Conservation (phyloP, 257 asterid genomes). For the Salvia splendens region DNA sequence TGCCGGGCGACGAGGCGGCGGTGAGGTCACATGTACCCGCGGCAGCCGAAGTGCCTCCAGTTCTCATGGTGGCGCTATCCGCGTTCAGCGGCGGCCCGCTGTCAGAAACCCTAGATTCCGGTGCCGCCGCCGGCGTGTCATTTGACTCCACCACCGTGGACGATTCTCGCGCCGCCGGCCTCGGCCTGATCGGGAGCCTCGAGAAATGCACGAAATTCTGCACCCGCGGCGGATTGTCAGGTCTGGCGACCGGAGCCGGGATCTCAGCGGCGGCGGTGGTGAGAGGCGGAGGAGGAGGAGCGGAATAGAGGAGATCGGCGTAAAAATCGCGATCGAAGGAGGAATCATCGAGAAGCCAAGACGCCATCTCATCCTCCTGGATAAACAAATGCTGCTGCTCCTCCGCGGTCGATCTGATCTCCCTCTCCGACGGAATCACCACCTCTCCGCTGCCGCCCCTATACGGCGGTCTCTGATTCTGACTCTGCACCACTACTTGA, state of each 20-base stretch:
- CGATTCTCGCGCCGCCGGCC: conserved; percentile 41
- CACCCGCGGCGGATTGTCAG: conserved; percentile 31
- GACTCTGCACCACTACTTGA: conserved; percentile 62
- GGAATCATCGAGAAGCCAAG: conserved; percentile 80
- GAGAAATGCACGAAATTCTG: conserved; percentile 61
- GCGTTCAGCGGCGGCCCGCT: conserved; percentile 34
- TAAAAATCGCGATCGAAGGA: conserved; percentile 69
- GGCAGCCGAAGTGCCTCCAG: conserved; percentile 30
- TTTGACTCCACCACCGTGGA: conserved; percentile 56
- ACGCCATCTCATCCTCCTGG: conserved; percentile 89
- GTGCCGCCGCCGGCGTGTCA: conserved; percentile 45
- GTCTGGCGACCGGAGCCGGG: conserved; percentile 25
- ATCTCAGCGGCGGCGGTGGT: conserved; percentile 25
- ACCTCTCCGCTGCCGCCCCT: conserved; percentile 39
- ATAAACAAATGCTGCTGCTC: conserved; percentile 62
- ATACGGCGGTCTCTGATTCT: conserved; percentile 52
- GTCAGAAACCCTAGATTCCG: conserved; percentile 39
- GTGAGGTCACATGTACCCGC: conserved; percentile 50
- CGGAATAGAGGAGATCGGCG: conserved; percentile 58
- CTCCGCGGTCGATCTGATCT: conserved; percentile 45
- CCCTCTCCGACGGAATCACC: conserved; percentile 44
- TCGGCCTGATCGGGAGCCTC: conserved; percentile 44
- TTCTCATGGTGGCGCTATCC: conserved; percentile 27
- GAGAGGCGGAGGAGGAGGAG: conserved; percentile 44
- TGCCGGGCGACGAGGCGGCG: conserved; percentile 58